Evolutionary conservation across 2,329 filamentous ascomycete genomes (phyloP).

Genomic region (Penicillium sp.): DNA sequence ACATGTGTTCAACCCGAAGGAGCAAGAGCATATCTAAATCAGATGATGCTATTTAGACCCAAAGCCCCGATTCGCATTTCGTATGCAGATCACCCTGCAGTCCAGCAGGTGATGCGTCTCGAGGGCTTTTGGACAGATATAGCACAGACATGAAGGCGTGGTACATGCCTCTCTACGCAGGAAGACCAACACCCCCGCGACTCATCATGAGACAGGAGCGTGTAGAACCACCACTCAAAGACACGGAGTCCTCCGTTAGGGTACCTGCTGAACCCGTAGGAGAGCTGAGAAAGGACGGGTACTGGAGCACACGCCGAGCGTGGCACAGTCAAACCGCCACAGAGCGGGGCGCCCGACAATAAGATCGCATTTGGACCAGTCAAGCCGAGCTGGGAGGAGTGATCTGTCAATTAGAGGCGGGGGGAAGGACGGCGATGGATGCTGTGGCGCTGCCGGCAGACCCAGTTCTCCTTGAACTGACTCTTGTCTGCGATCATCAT

Average conservation of each 20-base stretch:
- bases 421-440: no score
- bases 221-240: no score
- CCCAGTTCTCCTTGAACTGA: no score
- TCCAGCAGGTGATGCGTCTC: slow-evolving; percentile 20
- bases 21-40: slow-evolving; percentile 4
- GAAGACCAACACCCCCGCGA: no score
- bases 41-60: slow-evolving; percentile 16
- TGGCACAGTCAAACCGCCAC: slow-evolving; percentile 24
- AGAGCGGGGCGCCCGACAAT: slow-evolving; percentile 14
- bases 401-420: slow-evolving; percentile 19
- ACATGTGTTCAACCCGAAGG: slow-evolving; percentile 7
- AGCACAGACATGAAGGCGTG: slow-evolving; percentile 7
- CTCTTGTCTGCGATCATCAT: no score
- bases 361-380: slow-evolving; percentile 4
- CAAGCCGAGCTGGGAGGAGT: no score
- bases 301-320: no score
- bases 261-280: no score
- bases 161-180: no score
- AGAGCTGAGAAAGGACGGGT: no score
- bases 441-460: slow-evolving; percentile 9
- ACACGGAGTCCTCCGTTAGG: no score
- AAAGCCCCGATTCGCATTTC: slow-evolving; percentile 15
- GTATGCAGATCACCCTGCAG: slow-evolving; percentile 17
- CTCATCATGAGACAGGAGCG: no score
- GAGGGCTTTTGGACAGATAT: not conserved